These are phyloP conservation scores for Ogataea saltuana DNA, from an alignment of 805 yeast species.

Conservation along the genomic window DNA sequence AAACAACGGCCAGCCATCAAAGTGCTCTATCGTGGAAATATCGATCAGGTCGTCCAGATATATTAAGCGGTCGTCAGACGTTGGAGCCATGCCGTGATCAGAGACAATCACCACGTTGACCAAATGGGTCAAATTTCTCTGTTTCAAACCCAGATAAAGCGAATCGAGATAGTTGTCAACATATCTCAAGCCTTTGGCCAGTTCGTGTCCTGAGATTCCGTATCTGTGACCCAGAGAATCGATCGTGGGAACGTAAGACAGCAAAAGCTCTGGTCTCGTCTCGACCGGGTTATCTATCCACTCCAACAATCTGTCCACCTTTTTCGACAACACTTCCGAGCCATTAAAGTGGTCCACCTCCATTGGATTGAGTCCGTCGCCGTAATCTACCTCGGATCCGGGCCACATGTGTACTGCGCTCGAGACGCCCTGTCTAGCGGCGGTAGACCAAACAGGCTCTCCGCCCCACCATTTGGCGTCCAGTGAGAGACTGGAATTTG, in stretches of 20 bases:
- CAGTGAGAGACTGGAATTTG: constrained; percentile 52
- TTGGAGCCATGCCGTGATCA: constrained; percentile 94
- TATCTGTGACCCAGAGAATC: constrained; percentile 74
- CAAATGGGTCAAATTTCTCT: constrained; percentile 59
- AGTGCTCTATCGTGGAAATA: constrained; percentile 52
- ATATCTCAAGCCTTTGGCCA: constrained; percentile 52
- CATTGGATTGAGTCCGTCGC: constrained; percentile 45
- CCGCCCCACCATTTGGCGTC: constrained; percentile 82
- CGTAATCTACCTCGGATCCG: constrained; percentile 75
- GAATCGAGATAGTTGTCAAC: constrained; percentile 67
- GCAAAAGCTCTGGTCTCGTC: constrained; percentile 70
- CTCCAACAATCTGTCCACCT: constrained; percentile 55
- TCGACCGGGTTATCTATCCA: constrained; percentile 66
- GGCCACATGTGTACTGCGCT: constrained; percentile 97
- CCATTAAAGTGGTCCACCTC: constrained; percentile 66
- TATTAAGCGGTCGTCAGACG: constrained; percentile 66
- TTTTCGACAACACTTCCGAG: constrained; percentile 56
- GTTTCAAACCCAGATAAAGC: constrained; percentile 47
- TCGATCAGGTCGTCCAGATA: constrained; percentile 73
- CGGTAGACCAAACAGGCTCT: constrained; percentile 86
- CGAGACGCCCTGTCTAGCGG: constrained; percentile 56
- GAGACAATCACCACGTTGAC: constrained; percentile 79
- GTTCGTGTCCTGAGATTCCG: constrained; percentile 65
- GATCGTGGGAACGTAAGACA: constrained; percentile 78
- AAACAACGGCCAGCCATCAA: constrained; percentile 85